Evolutionary conservation across 257 asterid species (phyloP).

Genomic region (Rehmannia glutinosa): DNA sequence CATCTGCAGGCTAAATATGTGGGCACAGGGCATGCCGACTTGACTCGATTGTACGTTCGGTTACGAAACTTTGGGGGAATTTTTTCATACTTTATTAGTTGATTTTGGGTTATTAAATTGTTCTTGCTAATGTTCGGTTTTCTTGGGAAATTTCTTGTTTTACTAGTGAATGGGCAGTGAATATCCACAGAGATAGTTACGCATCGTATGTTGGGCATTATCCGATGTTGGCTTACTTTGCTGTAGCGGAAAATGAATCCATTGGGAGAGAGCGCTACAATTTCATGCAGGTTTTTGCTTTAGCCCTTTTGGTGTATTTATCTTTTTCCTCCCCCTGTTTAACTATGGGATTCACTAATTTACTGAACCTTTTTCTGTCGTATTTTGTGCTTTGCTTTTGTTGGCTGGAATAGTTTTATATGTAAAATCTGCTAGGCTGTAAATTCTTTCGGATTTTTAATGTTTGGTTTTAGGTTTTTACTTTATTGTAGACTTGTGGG

Average conservation of each 20-base stretch:
- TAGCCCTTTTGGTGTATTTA: background rate
- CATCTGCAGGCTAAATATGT: conserved; percentile 97
- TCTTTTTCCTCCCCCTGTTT: background rate
- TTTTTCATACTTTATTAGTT: background rate
- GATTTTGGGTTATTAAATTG: background rate
- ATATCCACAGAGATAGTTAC: conserved; percentile 85
- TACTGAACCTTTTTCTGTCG: background rate
- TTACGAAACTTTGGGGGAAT: conserved; percentile 19
- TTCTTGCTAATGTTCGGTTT: background rate
- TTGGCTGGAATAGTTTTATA: background rate
- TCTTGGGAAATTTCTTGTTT: background rate
- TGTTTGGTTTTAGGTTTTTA: background rate
- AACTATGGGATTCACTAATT: background rate
- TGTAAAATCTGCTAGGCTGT: background rate
- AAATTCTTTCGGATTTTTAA: no score
- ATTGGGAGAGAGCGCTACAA: conserved; percentile 97
- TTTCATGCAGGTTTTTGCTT: conserved; percentile 80
- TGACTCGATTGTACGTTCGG: conserved; percentile 80
- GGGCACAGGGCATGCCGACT: conserved; percentile 99
- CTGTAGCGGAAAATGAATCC: conserved; percentile 95
- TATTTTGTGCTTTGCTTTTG: background rate
- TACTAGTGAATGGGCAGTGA: conserved; percentile 97
- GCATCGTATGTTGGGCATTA: conserved; percentile 93
- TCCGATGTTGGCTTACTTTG: conserved; percentile 81
- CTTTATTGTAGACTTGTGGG: background rate